Evolutionary conservation across 352 stramenopile species (phyloP).

Genomic region (Phytophthora meadii): DNA sequence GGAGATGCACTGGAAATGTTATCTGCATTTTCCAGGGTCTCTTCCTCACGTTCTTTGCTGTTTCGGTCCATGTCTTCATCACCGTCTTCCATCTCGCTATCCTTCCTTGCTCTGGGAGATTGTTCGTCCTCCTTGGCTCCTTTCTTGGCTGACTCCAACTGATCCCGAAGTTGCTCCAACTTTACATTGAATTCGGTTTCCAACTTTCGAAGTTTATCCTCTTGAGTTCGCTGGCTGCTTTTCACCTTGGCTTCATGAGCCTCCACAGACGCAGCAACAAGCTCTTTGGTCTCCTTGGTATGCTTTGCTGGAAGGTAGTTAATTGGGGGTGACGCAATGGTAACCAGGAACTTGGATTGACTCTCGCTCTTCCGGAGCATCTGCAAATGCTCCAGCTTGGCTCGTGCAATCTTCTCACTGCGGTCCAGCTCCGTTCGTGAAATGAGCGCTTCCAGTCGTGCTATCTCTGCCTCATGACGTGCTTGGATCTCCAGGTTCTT

Average conservation of each 20-base stretch:
- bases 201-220: slow-evolving; percentile 57
- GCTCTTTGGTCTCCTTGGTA: slow-evolving; percentile 80
- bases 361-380: slow-evolving; percentile 48
- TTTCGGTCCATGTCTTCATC: slow-evolving; percentile 25
- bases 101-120: slow-evolving; percentile 21
- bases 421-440: slow-evolving; percentile 53
- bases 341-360: slow-evolving; percentile 72
- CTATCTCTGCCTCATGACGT: slow-evolving; percentile 42
- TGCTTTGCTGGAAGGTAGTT: slow-evolving; percentile 78
- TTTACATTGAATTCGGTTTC: slow-evolving; percentile 59
- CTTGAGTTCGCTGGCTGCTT: slow-evolving; percentile 41
- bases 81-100: slow-evolving; percentile 26
- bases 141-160: slow-evolving; percentile 49
- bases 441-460: slow-evolving; percentile 54
- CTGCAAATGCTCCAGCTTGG: slow-evolving; percentile 71
- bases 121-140: slow-evolving; percentile 20
- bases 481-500: slow-evolving; percentile 53
- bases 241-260: slow-evolving; percentile 73
- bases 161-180: slow-evolving; percentile 51
- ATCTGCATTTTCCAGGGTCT: slow-evolving; percentile 1
- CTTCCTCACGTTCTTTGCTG: slow-evolving; percentile 6
- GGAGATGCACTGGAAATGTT: slow-evolving; percentile 1
- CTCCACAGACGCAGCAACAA: slow-evolving; percentile 74
- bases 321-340: slow-evolving; percentile 69
- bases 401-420: slow-evolving; percentile 58